These are phyloP conservation scores for Boletus rufocinnamomeus DNA, from an alignment of 768 basidiomycete species.

Conservation along the genomic window DNA sequence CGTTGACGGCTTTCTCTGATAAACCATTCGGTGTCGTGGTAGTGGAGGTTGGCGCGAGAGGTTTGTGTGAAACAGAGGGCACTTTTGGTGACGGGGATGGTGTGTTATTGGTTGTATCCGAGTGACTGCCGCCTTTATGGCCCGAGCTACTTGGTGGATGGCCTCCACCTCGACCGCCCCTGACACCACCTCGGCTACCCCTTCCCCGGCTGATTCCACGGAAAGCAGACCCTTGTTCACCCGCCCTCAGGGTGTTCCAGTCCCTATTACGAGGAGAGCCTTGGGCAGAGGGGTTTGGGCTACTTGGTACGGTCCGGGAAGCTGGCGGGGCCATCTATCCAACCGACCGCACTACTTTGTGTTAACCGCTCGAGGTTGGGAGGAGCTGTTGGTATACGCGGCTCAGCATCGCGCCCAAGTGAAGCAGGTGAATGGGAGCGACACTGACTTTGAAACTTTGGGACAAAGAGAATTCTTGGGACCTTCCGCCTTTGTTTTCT, in stretches of 20 bases:
- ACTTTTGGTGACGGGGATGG: slow-evolving; percentile 24
- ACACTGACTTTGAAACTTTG: slow-evolving; percentile 17
- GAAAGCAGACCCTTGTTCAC: slow-evolving; percentile 51
- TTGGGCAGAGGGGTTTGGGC: slow-evolving; percentile 30
- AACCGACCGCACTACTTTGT: background rate
- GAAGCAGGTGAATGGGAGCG: background rate
- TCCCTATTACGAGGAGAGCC: slow-evolving; percentile 38
- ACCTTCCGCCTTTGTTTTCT: background rate
- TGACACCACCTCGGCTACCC: slow-evolving; percentile 37
- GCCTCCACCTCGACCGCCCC: slow-evolving; percentile 30
- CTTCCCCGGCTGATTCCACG: slow-evolving; percentile 43
- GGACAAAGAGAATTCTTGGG: background rate
- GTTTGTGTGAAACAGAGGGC: slow-evolving; percentile 19
- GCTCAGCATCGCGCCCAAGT: slow-evolving; percentile 16
- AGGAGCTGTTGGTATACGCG: slow-evolving; percentile 9
- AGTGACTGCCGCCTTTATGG: slow-evolving; percentile 27
- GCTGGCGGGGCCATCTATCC: slow-evolving; percentile 47
- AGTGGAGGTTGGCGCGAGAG: slow-evolving; percentile 14
- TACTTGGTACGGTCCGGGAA: slow-evolving; percentile 30
- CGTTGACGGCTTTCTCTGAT: slow-evolving; percentile 26
- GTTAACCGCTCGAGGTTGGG: slow-evolving; percentile 2
- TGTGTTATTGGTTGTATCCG: slow-evolving; percentile 22
- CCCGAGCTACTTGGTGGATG: slow-evolving; percentile 27
- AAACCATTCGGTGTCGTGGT: slow-evolving; percentile 23
- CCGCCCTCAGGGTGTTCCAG: slow-evolving; percentile 43